Conservation (phyloP, 345 rosid genomes). For the Brassica juncea region DNA sequence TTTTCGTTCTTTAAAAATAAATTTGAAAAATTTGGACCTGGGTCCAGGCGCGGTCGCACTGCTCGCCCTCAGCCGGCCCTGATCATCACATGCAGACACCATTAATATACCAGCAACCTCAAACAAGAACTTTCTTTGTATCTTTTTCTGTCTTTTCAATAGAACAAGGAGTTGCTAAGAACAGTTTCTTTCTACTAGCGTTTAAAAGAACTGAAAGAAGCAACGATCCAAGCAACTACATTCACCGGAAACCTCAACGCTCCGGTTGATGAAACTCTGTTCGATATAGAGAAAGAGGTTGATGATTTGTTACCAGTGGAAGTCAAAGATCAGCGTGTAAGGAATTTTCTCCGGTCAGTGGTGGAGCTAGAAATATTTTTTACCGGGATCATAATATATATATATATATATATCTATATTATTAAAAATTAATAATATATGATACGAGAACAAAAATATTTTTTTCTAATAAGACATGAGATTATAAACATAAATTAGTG, state of each 20-base stretch:
- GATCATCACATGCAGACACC: slow-evolving; percentile 80
- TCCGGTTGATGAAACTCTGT: slow-evolving; percentile 76
- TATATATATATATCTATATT: too few relatives aligned
- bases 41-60: too few relatives aligned
- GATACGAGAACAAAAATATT: too few relatives aligned
- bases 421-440: too few relatives aligned
- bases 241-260: slow-evolving; percentile 77
- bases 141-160: not conserved
- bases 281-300: slow-evolving; percentile 83
- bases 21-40: too few relatives aligned
- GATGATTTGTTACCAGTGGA: slow-evolving; percentile 86
- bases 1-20: too few relatives aligned
- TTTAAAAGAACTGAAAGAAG: slow-evolving; percentile 80
- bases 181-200: slow-evolving; percentile 47
- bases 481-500: too few relatives aligned
- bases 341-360: slow-evolving; percentile 50
- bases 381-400: too few relatives aligned
- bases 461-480: too few relatives aligned
- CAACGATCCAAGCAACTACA: slow-evolving; percentile 75
- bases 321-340: slow-evolving; percentile 91
- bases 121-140: slow-evolving; percentile 34
- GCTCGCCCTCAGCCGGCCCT: too few relatives aligned
- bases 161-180: not conserved
- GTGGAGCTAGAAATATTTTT: too few relatives aligned
- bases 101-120: slow-evolving; percentile 60